Evolutionary conservation across 2,329 filamentous ascomycete genomes (phyloP), one percentile per base, ranked within the genome.

Genomic region (Aspergillus thermomutatus): DNA sequence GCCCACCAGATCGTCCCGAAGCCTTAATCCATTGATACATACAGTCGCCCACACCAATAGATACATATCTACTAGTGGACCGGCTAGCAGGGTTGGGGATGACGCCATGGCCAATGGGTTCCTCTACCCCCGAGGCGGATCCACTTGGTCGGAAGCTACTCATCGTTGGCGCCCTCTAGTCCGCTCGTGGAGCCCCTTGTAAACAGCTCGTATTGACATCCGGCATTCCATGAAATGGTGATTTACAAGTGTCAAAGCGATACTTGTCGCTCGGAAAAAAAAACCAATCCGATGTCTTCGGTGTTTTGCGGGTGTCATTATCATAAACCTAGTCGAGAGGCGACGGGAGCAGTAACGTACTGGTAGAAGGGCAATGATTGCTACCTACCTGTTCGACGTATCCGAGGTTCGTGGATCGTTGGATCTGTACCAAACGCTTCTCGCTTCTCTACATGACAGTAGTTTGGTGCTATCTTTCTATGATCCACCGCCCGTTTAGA

Each of bases 141-240:
- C 68, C 40, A 71, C 71, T 27, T 68, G 76, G 43, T 4, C 21
- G 9, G 34, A 74, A 74, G 56, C 49, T 66, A 77, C 34, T 71
- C 65, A 40, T 78, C 69, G 75, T 68, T 77, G 57, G 72, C 68
- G 54, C 54, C 57, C 58, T 56, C 53, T 60, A 64, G 63, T 57
- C 50, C 41, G 31, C 47, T 54, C 54, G 46, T 43, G 31, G 37
- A 54, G 31, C 31, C 14, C 31, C 31, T 37, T 37, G 31, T 37
- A 37, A 31, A 37, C 14, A 37, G 31, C 14, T 17, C 31, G 21
- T 43, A 23, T 46, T 23, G 43, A 34, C 14, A 34, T 34, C 5
- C 7, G 31, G 14, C 31, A 17, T 37, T 17, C 31, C 31, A 5
- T 14, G 28, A 4, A 31, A 31, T 31, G 28, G 14, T 10, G 28